phyloP scores from a whole-genome alignment of 169 alveolate genomes.

The Plasmodium fragile region DNA sequence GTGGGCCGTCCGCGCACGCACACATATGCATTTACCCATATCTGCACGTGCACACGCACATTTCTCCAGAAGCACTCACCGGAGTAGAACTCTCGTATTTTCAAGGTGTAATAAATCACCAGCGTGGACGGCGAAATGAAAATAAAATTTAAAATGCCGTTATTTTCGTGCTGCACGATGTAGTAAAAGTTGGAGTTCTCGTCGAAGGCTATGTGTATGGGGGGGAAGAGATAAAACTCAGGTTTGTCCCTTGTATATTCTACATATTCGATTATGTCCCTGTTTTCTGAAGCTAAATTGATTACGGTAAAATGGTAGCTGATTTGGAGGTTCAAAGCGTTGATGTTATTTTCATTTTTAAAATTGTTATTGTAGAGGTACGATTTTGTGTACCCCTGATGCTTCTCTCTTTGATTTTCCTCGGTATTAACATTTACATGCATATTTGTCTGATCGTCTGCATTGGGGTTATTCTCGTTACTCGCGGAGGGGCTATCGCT shows the following conservation, averaged over 20 bases:
- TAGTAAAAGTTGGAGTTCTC: conserved; percentile 63
- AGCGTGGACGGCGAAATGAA: conserved; percentile 51
- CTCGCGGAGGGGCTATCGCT: background rate
- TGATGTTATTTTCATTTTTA: conserved; percentile 6
- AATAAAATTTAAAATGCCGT: conserved; percentile 46
- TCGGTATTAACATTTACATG: background rate
- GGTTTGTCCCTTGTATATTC: conserved; percentile 46
- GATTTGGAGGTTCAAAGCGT: conserved; percentile 16
- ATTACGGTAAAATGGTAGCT: conserved; percentile 61
- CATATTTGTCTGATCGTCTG: background rate
- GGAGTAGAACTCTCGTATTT: conserved; percentile 53
- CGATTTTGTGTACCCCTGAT: background rate
- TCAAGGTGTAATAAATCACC: conserved; percentile 50
- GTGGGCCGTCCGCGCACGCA: background rate
- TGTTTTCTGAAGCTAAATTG: conserved; percentile 48
- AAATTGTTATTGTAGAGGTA: background rate
- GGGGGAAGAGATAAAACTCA: conserved; percentile 41
- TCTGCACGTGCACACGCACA: background rate
- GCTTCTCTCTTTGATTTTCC: background rate
- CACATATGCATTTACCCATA: background rate
- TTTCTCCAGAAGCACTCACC: conserved; percentile 13
- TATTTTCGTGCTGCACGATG: conserved; percentile 62
- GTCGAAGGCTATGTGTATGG: conserved; percentile 58
- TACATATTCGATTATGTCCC: conserved; percentile 61
- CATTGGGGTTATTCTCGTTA: background rate